These are phyloP conservation scores for Oryza glaberrima DNA, from an alignment of 176 grass and related monocot species.

Conservation along the genomic window DNA sequence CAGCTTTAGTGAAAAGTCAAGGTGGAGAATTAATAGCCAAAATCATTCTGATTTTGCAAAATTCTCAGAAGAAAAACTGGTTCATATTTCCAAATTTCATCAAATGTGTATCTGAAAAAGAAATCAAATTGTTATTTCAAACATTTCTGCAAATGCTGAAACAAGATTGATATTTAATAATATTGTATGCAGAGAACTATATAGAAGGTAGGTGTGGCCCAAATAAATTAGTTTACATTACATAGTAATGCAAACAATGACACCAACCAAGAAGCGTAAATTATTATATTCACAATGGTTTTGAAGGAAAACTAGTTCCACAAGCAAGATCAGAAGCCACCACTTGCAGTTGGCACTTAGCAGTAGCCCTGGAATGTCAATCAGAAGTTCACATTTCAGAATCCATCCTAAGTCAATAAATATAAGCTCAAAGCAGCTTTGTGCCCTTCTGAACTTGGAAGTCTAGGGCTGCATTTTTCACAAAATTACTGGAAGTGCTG, in stretches of 20 bases:
- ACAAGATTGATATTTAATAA: background rate
- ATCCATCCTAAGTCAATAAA: conserved; percentile 47
- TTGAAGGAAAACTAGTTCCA: conserved; percentile 33
- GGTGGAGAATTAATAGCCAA: conserved; percentile 5
- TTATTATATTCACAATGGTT: conserved; percentile 29
- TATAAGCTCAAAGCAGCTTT: conserved; percentile 28
- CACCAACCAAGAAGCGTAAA: conserved; percentile 19
- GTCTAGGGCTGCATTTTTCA: conserved; percentile 22
- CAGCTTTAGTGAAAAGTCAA: background rate
- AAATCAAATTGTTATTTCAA: background rate
- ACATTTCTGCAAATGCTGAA: background rate
- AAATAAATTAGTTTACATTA: background rate
- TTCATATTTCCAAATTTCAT: background rate
- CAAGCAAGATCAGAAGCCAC: conserved; percentile 33
- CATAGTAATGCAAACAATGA: conserved; percentile 12
- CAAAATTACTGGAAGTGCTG: conserved; percentile 15
- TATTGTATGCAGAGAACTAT: conserved; percentile 18
- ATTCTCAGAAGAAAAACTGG: background rate
- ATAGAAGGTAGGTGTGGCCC: background rate
- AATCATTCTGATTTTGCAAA: background rate
- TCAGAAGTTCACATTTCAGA: conserved; percentile 3
- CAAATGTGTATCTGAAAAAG: background rate
- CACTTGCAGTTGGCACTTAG: conserved; percentile 12
- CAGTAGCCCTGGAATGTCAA: conserved; percentile 52
- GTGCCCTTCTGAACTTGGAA: conserved; percentile 22